Evolutionary conservation across 768 basidiomycete genomes (phyloP).

Genomic region (Tulasnella sp.): DNA sequence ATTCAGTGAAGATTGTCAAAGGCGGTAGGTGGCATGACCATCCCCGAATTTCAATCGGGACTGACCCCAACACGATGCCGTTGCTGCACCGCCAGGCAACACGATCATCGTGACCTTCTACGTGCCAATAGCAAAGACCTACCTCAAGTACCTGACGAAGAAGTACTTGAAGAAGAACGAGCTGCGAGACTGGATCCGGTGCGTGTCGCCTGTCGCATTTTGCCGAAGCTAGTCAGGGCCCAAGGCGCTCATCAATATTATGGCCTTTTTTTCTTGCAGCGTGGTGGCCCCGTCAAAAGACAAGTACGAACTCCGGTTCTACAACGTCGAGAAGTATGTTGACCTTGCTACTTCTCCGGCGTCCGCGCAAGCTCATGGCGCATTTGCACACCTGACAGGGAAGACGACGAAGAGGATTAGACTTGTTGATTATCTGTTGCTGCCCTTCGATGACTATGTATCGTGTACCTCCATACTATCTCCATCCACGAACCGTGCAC

Average conservation of each 20-base stretch:
- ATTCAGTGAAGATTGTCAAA: constrained; percentile 78
- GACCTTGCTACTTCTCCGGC: constrained; percentile 29
- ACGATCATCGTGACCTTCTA: constrained; percentile 82
- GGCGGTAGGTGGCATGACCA: constrained; percentile 56
- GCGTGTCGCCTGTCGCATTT: constrained; percentile 32
- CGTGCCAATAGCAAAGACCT: constrained; percentile 92
- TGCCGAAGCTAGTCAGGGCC: neutral
- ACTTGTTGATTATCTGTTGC: neutral
- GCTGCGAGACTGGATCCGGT: constrained; percentile 96
- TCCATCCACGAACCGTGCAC: constrained; percentile 13
- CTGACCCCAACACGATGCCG: neutral
- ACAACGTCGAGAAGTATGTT: constrained; percentile 70
- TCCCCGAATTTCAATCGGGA: constrained; percentile 28
- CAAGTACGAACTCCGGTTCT: constrained; percentile 91
- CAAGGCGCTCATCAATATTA: constrained; percentile 20
- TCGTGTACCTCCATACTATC: neutral
- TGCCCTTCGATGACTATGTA: neutral
- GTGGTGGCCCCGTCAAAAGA: constrained; percentile 94
- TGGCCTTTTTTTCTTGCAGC: constrained; percentile 38
- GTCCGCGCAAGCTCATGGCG: constrained; percentile 24
- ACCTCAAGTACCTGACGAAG: constrained; percentile 98
- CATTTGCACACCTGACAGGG: constrained; percentile 7
- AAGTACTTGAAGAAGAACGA: constrained; percentile 98
- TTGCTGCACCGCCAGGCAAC: constrained; percentile 47
- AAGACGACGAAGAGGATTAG: constrained; percentile 29